A percentile compares a stretch with the other conserved stretches of the same genome.
These are phyloP conservation scores for Pseudozyma flocculosa DNA, from an alignment of 1,284 basidiomycete genomes.

Conservation along the genomic window DNA sequence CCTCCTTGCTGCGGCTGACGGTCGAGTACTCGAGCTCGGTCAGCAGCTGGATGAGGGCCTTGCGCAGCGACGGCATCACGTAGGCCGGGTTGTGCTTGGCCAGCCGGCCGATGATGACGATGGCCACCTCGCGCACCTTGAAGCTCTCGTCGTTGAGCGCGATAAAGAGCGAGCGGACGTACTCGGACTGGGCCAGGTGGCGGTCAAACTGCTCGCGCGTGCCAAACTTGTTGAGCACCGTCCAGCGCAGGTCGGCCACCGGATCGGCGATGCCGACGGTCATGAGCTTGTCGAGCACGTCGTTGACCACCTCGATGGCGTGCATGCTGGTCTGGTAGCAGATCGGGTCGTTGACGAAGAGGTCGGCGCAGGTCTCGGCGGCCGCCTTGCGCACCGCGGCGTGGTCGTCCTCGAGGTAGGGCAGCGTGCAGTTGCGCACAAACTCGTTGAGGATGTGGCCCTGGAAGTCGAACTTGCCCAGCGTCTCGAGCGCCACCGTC, in stretches of 20 bases:
- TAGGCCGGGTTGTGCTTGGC: slow-evolving; percentile 96
- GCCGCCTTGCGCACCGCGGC: slow-evolving; percentile 86
- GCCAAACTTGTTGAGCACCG: slow-evolving; percentile 81
- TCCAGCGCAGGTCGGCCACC: slow-evolving; percentile 49
- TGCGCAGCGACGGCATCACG: slow-evolving; percentile 95
- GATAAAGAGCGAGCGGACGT: slow-evolving; percentile 93
- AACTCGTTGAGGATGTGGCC: slow-evolving; percentile 91
- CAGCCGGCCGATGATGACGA: slow-evolving; percentile 86
- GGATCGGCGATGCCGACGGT: slow-evolving; percentile 97
- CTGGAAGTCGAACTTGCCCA: slow-evolving; percentile 90
- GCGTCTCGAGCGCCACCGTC: slow-evolving; percentile 79
- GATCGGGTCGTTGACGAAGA: slow-evolving; percentile 90
- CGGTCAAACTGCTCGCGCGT: slow-evolving; percentile 93
- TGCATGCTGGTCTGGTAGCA: slow-evolving; percentile 94
- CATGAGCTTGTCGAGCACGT: slow-evolving; percentile 93
- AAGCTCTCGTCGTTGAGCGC: slow-evolving; percentile 97
- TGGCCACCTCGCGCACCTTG: slow-evolving; percentile 86
- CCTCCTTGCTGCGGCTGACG: slow-evolving; percentile 74
- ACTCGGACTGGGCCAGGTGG: slow-evolving; percentile 97
- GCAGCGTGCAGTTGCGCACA: slow-evolving; percentile 85
- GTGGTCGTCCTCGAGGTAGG: slow-evolving; percentile 91
- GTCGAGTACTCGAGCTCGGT: slow-evolving; percentile 97
- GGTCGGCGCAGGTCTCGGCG: slow-evolving; percentile 84
- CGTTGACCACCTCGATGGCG: slow-evolving; percentile 95
- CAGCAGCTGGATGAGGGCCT: slow-evolving; percentile 91